A percentile compares a stretch with the other conserved stretches of the same genome.
phyloP scores from a whole-genome alignment of 805 yeast genomes.

The Yamadazyma paraphyllophila region DNA sequence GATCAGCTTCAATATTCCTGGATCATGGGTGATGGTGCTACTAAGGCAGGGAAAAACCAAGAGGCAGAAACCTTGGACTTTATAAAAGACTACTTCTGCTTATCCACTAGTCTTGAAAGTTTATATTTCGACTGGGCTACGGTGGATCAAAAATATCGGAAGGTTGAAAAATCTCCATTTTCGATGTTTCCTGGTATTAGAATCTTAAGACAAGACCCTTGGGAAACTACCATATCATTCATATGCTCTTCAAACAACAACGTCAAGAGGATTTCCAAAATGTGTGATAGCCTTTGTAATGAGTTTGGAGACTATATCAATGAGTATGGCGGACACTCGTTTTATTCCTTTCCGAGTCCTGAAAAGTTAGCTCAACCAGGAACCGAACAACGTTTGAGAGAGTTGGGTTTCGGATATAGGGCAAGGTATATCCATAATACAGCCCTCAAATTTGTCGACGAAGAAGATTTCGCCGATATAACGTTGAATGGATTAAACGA shows the following conservation, averaged over 20 bases:
- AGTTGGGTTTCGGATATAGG: conserved; percentile 80
- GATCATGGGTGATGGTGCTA: conserved; percentile 23
- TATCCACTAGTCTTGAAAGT: conserved; percentile 50
- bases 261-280: conserved; percentile 85
- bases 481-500: conserved; percentile 35
- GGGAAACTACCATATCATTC: conserved; percentile 90
- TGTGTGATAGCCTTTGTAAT: conserved; percentile 78
- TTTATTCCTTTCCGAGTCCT: conserved; percentile 76
- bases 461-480: conserved; percentile 35
- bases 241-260: conserved; percentile 96
- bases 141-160: conserved; percentile 49
- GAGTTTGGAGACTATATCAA: conserved; percentile 65
- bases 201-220: conserved; percentile 89
- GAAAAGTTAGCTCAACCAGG: conserved; percentile 37
- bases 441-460: conserved; percentile 51
- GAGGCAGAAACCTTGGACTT: conserved; percentile 38
- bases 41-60: conserved; percentile 3
- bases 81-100: conserved; percentile 67
- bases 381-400: conserved; percentile 44
- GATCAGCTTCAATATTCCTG: conserved; percentile 49
- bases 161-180: conserved; percentile 31
- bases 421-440: conserved; percentile 86
- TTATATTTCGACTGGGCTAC: conserved; percentile 63
- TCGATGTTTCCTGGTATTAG: conserved; percentile 64
- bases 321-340: conserved; percentile 50